Conservation (phyloP, 1,284 basidiomycete genomes). For the Quambalaria eucalypti region DNA sequence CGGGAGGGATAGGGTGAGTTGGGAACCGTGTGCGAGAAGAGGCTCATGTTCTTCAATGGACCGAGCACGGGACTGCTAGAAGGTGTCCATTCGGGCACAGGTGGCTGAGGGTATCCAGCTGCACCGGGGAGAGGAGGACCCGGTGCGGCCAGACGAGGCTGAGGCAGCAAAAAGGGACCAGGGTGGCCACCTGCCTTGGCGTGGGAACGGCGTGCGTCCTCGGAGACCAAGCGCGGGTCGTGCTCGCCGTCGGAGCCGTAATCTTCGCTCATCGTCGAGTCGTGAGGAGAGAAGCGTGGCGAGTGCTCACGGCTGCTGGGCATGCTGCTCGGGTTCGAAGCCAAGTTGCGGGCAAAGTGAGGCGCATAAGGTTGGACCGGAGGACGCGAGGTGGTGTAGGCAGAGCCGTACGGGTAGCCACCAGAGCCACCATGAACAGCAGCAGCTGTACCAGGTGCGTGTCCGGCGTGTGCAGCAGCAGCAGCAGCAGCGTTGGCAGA, state of each 20-base stretch:
- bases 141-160: neutral
- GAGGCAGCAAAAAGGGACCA: neutral
- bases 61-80: conserved; percentile 43
- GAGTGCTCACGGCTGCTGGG: conserved; percentile 41
- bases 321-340: conserved; percentile 35
- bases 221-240: no score
- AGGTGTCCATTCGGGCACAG: conserved; percentile 34
- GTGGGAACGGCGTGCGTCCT: conserved; percentile 17
- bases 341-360: conserved; percentile 16
- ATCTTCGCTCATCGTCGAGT: conserved; percentile 29
- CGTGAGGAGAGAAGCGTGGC: conserved; percentile 35
- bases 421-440: neutral
- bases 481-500: neutral
- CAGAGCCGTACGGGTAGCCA: conserved; percentile 8
- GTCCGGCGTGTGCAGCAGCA: conserved; percentile 3
- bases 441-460: neutral
- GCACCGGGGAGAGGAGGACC: conserved; percentile 4
- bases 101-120: conserved; percentile 4
- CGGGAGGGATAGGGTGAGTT: conserved; percentile 39
- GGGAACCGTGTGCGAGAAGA: conserved; percentile 40
- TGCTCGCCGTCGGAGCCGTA: conserved; percentile 32
- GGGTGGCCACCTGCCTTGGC: conserved; percentile 8
- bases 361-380: conserved; percentile 15
- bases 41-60: conserved; percentile 41
- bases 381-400: conserved; percentile 14